Percentiles rank a stretch among this genome's conserved stretches.
phyloP scores from a whole-genome alignment of 345 rosid genomes.

The Erysimum cheiranthoides region DNA sequence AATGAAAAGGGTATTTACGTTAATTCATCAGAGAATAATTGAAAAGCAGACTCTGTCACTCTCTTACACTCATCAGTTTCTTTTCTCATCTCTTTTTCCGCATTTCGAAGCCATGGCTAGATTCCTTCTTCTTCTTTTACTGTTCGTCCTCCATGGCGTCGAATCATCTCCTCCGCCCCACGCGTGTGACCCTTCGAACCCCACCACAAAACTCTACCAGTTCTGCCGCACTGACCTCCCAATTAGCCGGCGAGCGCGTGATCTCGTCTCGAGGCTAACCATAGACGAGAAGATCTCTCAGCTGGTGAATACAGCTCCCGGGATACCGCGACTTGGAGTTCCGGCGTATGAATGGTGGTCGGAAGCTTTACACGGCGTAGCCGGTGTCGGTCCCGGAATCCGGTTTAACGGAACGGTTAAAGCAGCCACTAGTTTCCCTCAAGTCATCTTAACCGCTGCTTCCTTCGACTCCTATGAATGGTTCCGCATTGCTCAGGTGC shows the following conservation, averaged over 20 bases:
- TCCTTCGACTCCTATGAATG: conserved; percentile 73
- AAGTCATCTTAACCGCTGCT: conserved; percentile 81
- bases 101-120: conserved; percentile 43
- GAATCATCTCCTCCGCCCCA: conserved; percentile 48
- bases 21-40: background rate
- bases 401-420: conserved; percentile 58
- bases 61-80: conserved; percentile 11
- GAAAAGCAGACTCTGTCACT: conserved; percentile 23
- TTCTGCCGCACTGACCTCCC: conserved; percentile 70
- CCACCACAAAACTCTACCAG: conserved; percentile 53
- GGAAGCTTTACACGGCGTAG: conserved; percentile 86
- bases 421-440: conserved; percentile 92
- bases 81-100: conserved; percentile 11
- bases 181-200: conserved; percentile 61
- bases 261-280: conserved; percentile 73
- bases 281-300: conserved; percentile 83
- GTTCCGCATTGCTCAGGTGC: conserved; percentile 87
- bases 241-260: conserved; percentile 60
- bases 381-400: conserved; percentile 58
- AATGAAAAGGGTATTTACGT: conserved; percentile 12
- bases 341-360: conserved; percentile 95
- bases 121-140: background rate
- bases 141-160: background rate
- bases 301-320: conserved; percentile 71
- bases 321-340: conserved; percentile 77